Conservation (phyloP, 306 rosid species). For the Datisca glomerata region DNA sequence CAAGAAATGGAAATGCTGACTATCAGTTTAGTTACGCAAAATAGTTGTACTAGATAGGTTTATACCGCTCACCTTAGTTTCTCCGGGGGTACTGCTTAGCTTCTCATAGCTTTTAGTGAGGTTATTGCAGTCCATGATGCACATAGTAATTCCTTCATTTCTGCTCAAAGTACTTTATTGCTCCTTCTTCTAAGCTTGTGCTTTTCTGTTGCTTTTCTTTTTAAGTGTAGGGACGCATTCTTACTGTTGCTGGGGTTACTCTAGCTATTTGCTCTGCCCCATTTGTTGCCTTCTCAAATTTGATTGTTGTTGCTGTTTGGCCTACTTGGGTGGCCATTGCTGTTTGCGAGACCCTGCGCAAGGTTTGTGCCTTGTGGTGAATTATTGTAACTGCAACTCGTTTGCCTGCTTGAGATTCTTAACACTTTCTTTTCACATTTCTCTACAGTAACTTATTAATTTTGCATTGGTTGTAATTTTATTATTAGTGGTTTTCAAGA, state of each 20-base stretch:
- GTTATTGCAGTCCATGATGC: not conserved
- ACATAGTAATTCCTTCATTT: not conserved
- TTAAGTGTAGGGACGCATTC: conserved; percentile 80
- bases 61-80: too few relatives aligned
- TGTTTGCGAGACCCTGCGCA: conserved; percentile 72
- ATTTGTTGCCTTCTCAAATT: conserved; percentile 56
- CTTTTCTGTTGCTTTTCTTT: conserved; percentile 12
- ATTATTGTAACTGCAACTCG: conserved; percentile 5
- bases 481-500: too few relatives aligned
- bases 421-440: not conserved
- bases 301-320: conserved; percentile 73
- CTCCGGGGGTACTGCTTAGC: not conserved
- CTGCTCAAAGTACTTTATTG: too few relatives aligned
- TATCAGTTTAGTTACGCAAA: too few relatives aligned
- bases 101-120: not conserved
- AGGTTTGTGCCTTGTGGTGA: conserved; percentile 44
- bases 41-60: too few relatives aligned
- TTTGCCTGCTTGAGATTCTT: not conserved
- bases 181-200: too few relatives aligned
- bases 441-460: not conserved
- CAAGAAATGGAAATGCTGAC: too few relatives aligned
- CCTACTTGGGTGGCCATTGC: conserved; percentile 81
- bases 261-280: conserved; percentile 79
- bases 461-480: too few relatives aligned
- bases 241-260: conserved; percentile 83